Percentiles rank a stretch among this genome's conserved stretches.
Evolutionary conservation across 441 rosid species (phyloP).

Genomic region (Breynia disticha): DNA sequence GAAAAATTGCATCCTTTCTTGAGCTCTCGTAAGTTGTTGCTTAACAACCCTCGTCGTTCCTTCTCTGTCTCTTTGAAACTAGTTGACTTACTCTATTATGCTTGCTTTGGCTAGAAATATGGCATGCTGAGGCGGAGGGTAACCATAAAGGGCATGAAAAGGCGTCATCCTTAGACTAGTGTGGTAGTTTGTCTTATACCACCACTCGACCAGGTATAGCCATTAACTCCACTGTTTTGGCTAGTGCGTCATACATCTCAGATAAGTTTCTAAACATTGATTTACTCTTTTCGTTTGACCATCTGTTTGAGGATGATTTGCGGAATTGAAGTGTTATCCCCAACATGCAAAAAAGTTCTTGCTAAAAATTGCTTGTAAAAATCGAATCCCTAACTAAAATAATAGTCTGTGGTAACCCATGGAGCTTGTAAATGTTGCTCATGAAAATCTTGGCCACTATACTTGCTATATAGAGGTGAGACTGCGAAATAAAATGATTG

Average conservation of each 20-base stretch:
- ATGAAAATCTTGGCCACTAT: neutral
- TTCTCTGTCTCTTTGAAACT: too few relatives aligned
- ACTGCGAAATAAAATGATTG: neutral
- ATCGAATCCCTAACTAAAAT: neutral
- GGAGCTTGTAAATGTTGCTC: neutral
- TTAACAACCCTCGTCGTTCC: too few relatives aligned
- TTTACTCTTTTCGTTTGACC: constrained; percentile 1
- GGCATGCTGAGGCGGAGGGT: neutral
- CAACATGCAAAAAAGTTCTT: neutral
- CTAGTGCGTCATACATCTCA: neutral
- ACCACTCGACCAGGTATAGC: neutral
- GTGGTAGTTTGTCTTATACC: neutral
- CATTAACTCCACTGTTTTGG: neutral
- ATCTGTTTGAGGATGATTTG: constrained; percentile 6
- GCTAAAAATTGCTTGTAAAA: neutral
- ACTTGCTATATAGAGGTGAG: neutral
- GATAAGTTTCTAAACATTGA: neutral
- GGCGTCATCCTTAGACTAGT: neutral
- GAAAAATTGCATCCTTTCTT: too few relatives aligned
- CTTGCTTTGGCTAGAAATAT: too few relatives aligned
- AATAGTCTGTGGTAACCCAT: constrained; percentile 1
- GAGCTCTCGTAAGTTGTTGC: too few relatives aligned
- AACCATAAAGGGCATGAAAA: neutral
- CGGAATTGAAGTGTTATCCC: neutral
- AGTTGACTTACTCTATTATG: too few relatives aligned